Base-by-base conservation (phyloP, 2,329 filamentous ascomycete genomes). In the Calonectria honghensis region DNA sequence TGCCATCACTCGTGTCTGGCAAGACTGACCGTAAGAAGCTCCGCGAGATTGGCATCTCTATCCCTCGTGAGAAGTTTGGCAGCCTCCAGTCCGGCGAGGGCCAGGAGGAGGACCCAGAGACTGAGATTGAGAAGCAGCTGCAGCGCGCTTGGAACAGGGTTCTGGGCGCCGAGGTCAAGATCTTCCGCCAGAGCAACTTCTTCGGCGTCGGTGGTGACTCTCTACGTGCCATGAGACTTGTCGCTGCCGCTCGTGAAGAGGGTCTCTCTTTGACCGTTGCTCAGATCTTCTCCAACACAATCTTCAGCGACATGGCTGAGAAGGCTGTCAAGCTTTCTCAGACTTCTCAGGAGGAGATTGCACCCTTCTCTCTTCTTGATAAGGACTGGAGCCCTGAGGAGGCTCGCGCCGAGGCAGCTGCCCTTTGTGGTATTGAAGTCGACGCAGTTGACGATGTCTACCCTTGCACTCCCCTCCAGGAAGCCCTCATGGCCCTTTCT, bases 401-500 rank as follows among this genome's bases (percentile, higher is more conserved):
- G 3, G 87, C 87, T 2, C 80, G 82, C 20, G 69, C 73, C 0
- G 86, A 88, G 18, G 85, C 85, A 13, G 85, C 87, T 7, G 78
- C 75, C n/a, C 81, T 87, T 9, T 89, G 88, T 74, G 82, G 78
- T 4, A 78, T 88, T 13, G 79, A 82, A 2, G 72, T 81, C 9
- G 75, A 80, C 1, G 64, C 67, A 27, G 81, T 90, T 6, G 87
- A 90, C 64, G 89, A 92, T 73, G 80, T 90, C 0, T 91, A 90
- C 69, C 89, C 90, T 1, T 90, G 89, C 81, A 89, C 89, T 0
- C 87, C 89, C 0, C 82, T 90, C 1, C 90, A 92, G 73, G 89
- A 90, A 78, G 89, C 87, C 2, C 84, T 91, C 2, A 88, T 91
- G 84, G 88, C 89, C 0, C 80, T 91, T 7, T 89, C 89, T 3